Conservation (phyloP, 306 rosid genomes). For the Quercus suber region DNA sequence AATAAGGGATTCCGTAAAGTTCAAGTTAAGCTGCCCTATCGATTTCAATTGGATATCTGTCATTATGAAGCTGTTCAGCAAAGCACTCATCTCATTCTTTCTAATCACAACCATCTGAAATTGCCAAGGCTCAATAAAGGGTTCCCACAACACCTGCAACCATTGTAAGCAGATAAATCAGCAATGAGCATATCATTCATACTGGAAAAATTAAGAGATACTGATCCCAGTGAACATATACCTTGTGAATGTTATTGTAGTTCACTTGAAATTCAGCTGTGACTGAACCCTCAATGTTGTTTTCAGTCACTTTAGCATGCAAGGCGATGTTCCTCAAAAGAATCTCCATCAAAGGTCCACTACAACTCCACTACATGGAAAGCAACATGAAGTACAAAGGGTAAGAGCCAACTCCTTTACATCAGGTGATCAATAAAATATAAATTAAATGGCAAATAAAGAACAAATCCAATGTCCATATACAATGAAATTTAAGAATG, state of each 20-base stretch:
- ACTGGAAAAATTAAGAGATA: background rate
- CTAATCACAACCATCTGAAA: slow-evolving; percentile 53
- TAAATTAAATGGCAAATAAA: background rate
- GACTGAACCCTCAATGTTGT: slow-evolving; percentile 52
- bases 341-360: slow-evolving; percentile 80
- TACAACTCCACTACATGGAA: slow-evolving; percentile 72
- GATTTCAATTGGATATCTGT: slow-evolving; percentile 70
- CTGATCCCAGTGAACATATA: slow-evolving; percentile 15
- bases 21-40: slow-evolving; percentile 61
- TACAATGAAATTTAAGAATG: background rate
- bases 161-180: slow-evolving; percentile 20
- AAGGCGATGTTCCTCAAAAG: slow-evolving; percentile 57
- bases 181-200: slow-evolving; percentile 25
- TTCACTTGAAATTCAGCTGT: slow-evolving; percentile 58
- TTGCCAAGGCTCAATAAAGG: slow-evolving; percentile 92
- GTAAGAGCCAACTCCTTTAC: background rate
- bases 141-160: slow-evolving; percentile 89
- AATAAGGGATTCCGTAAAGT: slow-evolving; percentile 75
- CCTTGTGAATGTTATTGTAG: slow-evolving; percentile 89
- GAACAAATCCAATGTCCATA: background rate
- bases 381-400: background rate
- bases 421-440: background rate
- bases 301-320: slow-evolving; percentile 40
- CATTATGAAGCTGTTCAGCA: slow-evolving; percentile 53
- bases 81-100: slow-evolving; percentile 58